These are phyloP conservation scores for Paramecium biaurelia DNA, from an alignment of 73 alveolate species.

Conservation along the genomic window DNA sequence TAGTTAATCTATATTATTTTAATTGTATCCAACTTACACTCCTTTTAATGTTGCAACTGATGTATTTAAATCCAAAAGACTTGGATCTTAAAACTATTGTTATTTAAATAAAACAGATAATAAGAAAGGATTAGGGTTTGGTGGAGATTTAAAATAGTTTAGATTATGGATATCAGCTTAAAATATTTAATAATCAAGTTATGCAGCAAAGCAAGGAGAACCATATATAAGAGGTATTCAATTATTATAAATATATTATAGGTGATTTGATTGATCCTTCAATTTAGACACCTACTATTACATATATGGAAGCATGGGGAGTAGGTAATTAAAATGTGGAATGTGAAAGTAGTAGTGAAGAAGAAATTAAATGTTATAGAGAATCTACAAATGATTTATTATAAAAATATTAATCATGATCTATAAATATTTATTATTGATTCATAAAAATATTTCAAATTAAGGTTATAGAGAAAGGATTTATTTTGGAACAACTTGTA, in stretches of 20 bases:
- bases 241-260: background rate
- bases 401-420: conserved; percentile 20
- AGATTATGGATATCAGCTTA: conserved; percentile 30
- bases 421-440: background rate
- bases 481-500: background rate
- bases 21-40: background rate
- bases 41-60: background rate
- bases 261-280: conserved; percentile 19
- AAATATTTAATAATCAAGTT: background rate
- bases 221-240: conserved; percentile 14
- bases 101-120: background rate
- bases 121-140: conserved; percentile 43
- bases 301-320: conserved; percentile 45
- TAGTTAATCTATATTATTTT: background rate
- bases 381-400: conserved; percentile 40
- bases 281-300: background rate
- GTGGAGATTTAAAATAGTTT: conserved; percentile 29
- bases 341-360: background rate
- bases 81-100: background rate
- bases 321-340: background rate
- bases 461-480: background rate
- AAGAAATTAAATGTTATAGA: conserved; percentile 36
- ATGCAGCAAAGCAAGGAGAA: background rate
- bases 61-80: conserved; percentile 10
- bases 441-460: background rate